Conservation (phyloP, 1,139 yeast species). For the Entelexis sorbosivorans region DNA sequence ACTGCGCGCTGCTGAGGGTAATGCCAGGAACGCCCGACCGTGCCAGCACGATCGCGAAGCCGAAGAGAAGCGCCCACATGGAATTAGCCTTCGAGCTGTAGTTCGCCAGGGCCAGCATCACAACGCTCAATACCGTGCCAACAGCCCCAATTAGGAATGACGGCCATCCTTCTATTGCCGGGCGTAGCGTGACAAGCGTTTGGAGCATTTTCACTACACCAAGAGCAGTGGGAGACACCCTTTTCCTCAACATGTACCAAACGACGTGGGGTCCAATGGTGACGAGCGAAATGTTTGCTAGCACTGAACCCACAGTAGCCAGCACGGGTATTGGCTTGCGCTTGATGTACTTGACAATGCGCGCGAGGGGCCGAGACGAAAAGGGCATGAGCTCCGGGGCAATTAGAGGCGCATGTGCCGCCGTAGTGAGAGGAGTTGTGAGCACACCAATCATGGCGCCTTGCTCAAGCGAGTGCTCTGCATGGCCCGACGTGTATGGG, state of each 20-base stretch:
- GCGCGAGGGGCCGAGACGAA: constrained; percentile 10
- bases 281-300: constrained; percentile 19
- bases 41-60: constrained; percentile 14
- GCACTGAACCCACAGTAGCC: constrained; percentile 21
- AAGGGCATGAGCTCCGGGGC: neutral
- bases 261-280: constrained; percentile 22
- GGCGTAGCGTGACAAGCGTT: constrained; percentile 14
- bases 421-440: constrained; percentile 13
- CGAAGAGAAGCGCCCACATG: constrained; percentile 13
- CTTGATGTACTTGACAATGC: constrained; percentile 16
- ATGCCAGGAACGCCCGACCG: constrained; percentile 20
- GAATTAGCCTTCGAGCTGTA: too few species aligned
- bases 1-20: constrained; percentile 14
- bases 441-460: constrained; percentile 17
- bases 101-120: neutral
- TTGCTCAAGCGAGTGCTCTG: constrained; percentile 2
- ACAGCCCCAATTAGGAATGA: constrained; percentile 5
- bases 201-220: constrained; percentile 16
- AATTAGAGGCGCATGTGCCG: neutral
- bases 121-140: constrained; percentile 7
- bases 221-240: constrained; percentile 7
- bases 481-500: neutral
- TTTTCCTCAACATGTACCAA: constrained; percentile 14
- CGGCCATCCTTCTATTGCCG: constrained; percentile 7
- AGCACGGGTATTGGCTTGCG: constrained; percentile 22